Conservation (phyloP, 192 early-diverging fungal genomes). For the Pilobolus umbonatus region DNA sequence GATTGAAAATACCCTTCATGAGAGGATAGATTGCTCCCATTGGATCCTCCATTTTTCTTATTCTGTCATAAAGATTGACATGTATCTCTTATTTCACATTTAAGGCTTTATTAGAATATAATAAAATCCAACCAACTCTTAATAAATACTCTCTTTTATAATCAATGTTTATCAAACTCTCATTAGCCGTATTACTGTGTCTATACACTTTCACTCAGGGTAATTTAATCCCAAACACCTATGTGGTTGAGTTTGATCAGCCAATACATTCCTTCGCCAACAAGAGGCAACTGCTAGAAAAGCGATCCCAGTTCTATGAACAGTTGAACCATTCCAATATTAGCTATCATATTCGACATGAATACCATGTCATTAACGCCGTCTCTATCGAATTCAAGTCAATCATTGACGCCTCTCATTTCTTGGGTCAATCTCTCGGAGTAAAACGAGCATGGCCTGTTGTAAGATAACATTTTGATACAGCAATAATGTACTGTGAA, state of each 20-base stretch:
- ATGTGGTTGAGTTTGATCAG: conserved; percentile 24
- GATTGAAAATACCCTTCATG: too few species aligned
- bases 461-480: conserved; percentile 16
- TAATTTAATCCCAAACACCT: too few species aligned
- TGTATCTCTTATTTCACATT: too few species aligned
- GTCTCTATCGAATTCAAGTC: conserved; percentile 39
- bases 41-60: not conserved
- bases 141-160: too few species aligned
- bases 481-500: not conserved
- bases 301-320: conserved; percentile 25
- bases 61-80: too few species aligned
- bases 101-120: too few species aligned
- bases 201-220: too few species aligned
- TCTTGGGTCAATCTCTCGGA: conserved; percentile 22
- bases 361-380: conserved; percentile 42
- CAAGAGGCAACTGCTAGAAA: conserved; percentile 1
- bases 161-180: too few species aligned
- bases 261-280: conserved; percentile 4
- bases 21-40: too few species aligned
- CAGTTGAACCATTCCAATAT: conserved; percentile 23
- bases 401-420: conserved; percentile 18
- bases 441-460: conserved; percentile 46
- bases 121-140: too few species aligned
- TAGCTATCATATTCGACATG: conserved; percentile 32
- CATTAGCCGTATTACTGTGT: too few species aligned